Evolutionary conservation across 805 yeast genomes (phyloP), one percentile per base, ranked within the genome.

Genomic region (Kluyveromyces siamensis): DNA sequence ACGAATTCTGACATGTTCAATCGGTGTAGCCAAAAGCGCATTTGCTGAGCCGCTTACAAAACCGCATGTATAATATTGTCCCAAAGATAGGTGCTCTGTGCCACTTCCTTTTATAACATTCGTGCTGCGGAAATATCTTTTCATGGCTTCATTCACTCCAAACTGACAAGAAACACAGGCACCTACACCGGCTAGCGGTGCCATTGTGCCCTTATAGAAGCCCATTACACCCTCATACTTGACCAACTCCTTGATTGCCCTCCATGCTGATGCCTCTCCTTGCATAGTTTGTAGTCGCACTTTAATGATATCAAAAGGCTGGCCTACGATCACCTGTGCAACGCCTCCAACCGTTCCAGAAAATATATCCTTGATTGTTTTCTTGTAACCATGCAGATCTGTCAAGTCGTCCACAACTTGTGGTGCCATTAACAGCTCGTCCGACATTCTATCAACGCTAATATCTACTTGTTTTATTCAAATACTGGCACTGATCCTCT

Each of bases 81-180:
- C 51, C 44, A 80, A 71, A 7, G 80, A 35, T 45, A 64, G 47
- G 13, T 37, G 36, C 6, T 46, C n/a, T 16, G 40, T 45, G 19
- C 7, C n/a, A 10, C 14, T 41, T 19, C 47, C 48, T 16, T 27
- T 21, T 7, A 27, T 33, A 2, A 14, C 27, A 40, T 44, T 44
- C 8, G 21, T 10, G 16, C 27, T 38, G 16, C 40, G 30, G 45
- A 85, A 89, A 51, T 74, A 70, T 59, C 97, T 75, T 69, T 93
- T 93, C 96, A 91, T 88, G 60, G 76, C 84, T 66, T 93, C 98
- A 61, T 90, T 90, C 37, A 88, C 95, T 42, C 96, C 93, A 62
- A 93, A 93, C 68, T 93, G 99, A 39, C 91, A 86, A 8, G 96
- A 87, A 11, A 93, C 97, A 73, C 97, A 90, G 0, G 96, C 96